These are phyloP conservation scores for Sclerotinia subarctica DNA, from an alignment of 2,329 filamentous ascomycete genomes.

Conservation along the genomic window DNA sequence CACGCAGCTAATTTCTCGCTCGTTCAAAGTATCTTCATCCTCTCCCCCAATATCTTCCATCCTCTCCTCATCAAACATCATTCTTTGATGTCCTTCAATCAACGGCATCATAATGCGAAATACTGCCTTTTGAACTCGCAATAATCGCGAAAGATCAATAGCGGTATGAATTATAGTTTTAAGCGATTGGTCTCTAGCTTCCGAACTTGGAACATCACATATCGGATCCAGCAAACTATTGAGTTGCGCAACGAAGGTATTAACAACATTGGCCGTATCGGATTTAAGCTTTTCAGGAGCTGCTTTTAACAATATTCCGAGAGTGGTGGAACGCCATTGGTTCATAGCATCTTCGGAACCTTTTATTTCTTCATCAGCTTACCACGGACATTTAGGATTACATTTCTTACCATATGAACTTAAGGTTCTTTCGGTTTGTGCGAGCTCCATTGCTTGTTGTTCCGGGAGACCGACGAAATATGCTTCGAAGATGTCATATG, in stretches of 20 bases:
- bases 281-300: slow-evolving; percentile 46
- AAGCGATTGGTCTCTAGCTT: slow-evolving; percentile 52
- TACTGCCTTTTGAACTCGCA: slow-evolving; percentile 57
- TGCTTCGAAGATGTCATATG: slow-evolving; percentile 58
- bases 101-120: slow-evolving; percentile 57
- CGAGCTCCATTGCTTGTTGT: slow-evolving; percentile 51
- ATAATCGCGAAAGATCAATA: slow-evolving; percentile 54
- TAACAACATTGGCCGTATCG: slow-evolving; percentile 45
- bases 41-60: slow-evolving; percentile 67
- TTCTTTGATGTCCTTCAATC: slow-evolving; percentile 48
- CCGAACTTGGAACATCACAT: slow-evolving; percentile 35
- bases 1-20: slow-evolving; percentile 57
- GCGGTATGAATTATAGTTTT: slow-evolving; percentile 51
- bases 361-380: slow-evolving; percentile 33
- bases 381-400: neutral
- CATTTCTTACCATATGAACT: slow-evolving; percentile 29
- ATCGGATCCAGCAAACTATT: slow-evolving; percentile 51
- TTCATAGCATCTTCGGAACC: slow-evolving; percentile 55
- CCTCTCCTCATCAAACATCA: slow-evolving; percentile 53
- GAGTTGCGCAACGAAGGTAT: slow-evolving; percentile 46
- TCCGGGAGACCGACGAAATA: slow-evolving; percentile 62
- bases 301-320: slow-evolving; percentile 56
- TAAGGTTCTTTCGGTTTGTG: slow-evolving; percentile 34
- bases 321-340: slow-evolving; percentile 64
- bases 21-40: slow-evolving; percentile 53